Base-by-base conservation (phyloP, 306 rosid species). In the Sindora glabra region DNA sequence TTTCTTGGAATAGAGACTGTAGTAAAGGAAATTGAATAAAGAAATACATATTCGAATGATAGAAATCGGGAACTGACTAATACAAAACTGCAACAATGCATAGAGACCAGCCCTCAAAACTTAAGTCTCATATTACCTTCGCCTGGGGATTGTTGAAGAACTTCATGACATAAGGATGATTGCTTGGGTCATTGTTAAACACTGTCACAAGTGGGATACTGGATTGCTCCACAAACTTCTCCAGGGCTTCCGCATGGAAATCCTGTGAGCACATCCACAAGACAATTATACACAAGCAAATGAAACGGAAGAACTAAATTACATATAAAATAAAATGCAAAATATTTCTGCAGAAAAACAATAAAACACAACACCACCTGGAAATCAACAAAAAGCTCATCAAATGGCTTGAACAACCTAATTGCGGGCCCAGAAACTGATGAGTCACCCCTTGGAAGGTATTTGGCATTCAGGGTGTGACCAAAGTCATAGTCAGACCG, bases 341-440 rank as follows among this genome's bases (percentile, higher is more conserved):
- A 25, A 8, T 48, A 4, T 19, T n/a, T 56, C 32, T 36, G 13
- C 42, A 24, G 10, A 62, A 56, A 62, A n/a, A n/a, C n/a, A n/a
- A n/a, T n/a, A n/a, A n/a, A n/a, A n/a, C n/a, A 40, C 16, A 23
- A 63, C 8, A 50, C 32, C 77, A 94, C 99, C 97, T 86, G 45
- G 65, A 10, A 80, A 65, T 94, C 95, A 60, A 80, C 95, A 80
- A 75, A 70, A 48, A 73, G 95, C 48, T 94, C 99, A 5, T 94
- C 99, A 30, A 94, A 94, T 62, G 99, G 95, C 85, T 94, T 94
- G 75, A 94, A 73, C 22, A 94, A 69, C 68, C 99, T 80, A 72
- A 89, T 79, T 4, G 77, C 0, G 4, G 95, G 99, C 5, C 99
- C 94, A 36, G 74, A 19, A 34, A 86, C 86, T 15, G 97, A 80